These are phyloP conservation scores for Reutealis trisperma DNA, from an alignment of 345 rosid species.

Conservation along the genomic window DNA sequence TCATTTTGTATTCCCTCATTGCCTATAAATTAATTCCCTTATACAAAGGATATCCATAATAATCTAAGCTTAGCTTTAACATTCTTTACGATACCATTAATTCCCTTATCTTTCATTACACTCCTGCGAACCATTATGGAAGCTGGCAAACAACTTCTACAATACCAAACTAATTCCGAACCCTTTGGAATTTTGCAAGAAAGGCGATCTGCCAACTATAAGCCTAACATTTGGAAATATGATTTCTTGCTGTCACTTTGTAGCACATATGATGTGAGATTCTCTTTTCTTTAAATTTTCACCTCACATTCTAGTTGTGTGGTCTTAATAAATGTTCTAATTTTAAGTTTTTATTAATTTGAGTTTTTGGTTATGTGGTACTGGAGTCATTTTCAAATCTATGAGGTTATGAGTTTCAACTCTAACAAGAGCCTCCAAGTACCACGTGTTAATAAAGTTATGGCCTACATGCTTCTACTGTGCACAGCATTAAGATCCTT, in stretches of 20 bases:
- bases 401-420: too few relatives aligned
- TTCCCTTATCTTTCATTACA: neutral
- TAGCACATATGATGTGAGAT: slow-evolving; percentile 37
- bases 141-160: neutral
- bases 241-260: slow-evolving; percentile 43
- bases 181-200: neutral
- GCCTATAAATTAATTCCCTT: neutral
- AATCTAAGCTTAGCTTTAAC: neutral
- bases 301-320: neutral
- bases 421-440: too few relatives aligned
- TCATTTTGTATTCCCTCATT: neutral
- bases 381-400: too few relatives aligned
- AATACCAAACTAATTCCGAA: neutral
- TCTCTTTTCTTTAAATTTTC: neutral
- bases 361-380: too few relatives aligned
- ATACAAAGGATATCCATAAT: neutral
- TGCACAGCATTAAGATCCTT: too few relatives aligned
- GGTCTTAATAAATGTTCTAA: too few relatives aligned
- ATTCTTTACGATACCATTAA: neutral
- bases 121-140: neutral
- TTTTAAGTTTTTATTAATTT: too few relatives aligned
- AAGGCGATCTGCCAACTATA: slow-evolving; percentile 49
- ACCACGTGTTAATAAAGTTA: too few relatives aligned
- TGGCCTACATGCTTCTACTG: too few relatives aligned
- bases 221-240: slow-evolving; percentile 52